Percentiles rank a stretch among this genome's conserved stretches.
These are phyloP conservation scores for Polytrichum commune DNA, from an alignment of 225 moss, liverwort and hornwort genomes.

Conservation along the genomic window DNA sequence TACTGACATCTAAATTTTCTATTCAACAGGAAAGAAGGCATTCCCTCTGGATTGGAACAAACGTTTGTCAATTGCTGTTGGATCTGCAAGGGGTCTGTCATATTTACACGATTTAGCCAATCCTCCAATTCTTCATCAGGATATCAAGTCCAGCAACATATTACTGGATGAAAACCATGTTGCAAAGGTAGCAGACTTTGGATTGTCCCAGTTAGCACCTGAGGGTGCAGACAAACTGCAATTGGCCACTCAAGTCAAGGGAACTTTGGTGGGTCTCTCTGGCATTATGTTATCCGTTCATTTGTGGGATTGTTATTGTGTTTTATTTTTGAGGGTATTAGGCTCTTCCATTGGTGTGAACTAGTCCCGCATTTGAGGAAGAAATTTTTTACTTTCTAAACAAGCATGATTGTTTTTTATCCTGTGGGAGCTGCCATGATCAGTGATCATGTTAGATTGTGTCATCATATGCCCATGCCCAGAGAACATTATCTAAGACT, in stretches of 20 bases:
- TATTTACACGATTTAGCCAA: conserved; percentile 75
- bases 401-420: too few relatives aligned
- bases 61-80: conserved; percentile 70
- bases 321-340: too few relatives aligned
- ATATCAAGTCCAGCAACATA: conserved; percentile 81
- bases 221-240: conserved; percentile 58
- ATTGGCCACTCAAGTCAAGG: conserved; percentile 65
- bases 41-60: conserved; percentile 61
- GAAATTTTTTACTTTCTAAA: too few relatives aligned
- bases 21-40: conserved; percentile 39
- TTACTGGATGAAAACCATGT: conserved; percentile 60
- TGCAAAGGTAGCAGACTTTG: conserved; percentile 95
- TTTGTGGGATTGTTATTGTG: too few relatives aligned
- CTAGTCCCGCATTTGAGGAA: too few relatives aligned
- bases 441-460: too few relatives aligned
- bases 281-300: too few relatives aligned
- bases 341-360: too few relatives aligned
- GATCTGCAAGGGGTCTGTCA: conserved; percentile 71
- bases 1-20: neutral
- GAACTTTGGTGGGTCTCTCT: conserved; percentile 64
- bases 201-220: conserved; percentile 76
- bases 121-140: conserved; percentile 84
- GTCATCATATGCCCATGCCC: too few relatives aligned
- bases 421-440: too few relatives aligned
- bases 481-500: too few relatives aligned